Conservation (phyloP, 2,329 filamentous ascomycete species). For the Graphilbum sp. region DNA sequence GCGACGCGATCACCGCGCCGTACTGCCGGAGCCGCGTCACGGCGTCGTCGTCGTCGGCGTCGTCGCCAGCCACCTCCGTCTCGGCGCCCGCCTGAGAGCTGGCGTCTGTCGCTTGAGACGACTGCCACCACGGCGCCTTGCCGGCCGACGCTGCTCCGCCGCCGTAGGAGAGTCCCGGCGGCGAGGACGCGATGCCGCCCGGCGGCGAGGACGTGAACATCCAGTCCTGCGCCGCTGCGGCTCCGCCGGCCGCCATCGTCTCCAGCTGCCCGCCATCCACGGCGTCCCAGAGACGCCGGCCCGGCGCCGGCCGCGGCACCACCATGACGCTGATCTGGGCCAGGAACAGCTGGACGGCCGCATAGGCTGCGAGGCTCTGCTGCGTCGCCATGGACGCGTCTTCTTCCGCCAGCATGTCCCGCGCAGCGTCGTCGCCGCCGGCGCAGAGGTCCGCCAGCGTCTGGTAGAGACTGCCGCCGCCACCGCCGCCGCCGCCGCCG, state of each 20-base stretch:
- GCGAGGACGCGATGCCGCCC: neutral
- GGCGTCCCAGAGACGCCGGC: neutral
- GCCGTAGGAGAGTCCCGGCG: too few species aligned
- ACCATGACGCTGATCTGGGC: slow-evolving; percentile 10
- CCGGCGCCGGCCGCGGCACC: neutral
- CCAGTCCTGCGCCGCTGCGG: neutral
- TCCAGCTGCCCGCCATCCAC: neutral
- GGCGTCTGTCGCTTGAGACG: slow-evolving; percentile 3
- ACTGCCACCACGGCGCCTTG: slow-evolving; percentile 2
- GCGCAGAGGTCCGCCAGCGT: slow-evolving; percentile 5
- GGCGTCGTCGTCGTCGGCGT: slow-evolving; percentile 11
- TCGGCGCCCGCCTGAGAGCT: neutral
- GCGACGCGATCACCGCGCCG: slow-evolving; percentile 14
- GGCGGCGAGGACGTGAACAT: neutral
- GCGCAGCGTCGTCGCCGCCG: neutral
- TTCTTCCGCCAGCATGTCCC: neutral
- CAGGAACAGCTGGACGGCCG: slow-evolving; percentile 7
- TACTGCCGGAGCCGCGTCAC: slow-evolving; percentile 19
- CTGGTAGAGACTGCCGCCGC: slow-evolving; percentile 3
- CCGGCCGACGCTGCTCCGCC: neutral
- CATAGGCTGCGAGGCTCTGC: slow-evolving; percentile 5
- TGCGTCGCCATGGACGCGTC: neutral
- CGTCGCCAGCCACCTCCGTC: slow-evolving; percentile 3
- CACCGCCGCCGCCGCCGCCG: neutral
- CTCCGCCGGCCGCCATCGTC: neutral